A percentile compares a stretch with the other conserved stretches of the same genome.
phyloP scores from a whole-genome alignment of 306 rosid species.

The Mimosa pudica region DNA sequence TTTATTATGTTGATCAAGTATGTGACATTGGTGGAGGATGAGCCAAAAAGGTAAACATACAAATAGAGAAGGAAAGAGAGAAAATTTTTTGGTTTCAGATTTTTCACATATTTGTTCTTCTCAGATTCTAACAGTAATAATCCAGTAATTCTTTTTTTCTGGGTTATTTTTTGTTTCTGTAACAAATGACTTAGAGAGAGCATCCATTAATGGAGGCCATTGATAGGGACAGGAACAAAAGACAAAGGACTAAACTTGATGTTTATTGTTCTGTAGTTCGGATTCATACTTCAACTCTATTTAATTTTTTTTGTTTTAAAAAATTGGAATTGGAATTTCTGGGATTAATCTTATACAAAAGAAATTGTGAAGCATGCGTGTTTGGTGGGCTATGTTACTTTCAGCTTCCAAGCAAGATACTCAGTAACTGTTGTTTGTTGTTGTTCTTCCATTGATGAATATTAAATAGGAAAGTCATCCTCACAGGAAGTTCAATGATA shows the following conservation, averaged over 20 bases:
- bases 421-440: not conserved
- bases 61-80: not conserved
- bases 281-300: conserved; percentile 8
- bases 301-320: not conserved
- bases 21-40: conserved; percentile 3
- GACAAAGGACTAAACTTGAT: conserved; percentile 17
- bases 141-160: conserved; percentile 33
- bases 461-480: conserved; percentile 43
- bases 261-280: not conserved
- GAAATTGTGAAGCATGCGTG: conserved; percentile 41
- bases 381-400: conserved; percentile 51
- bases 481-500: conserved; percentile 55
- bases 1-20: conserved; percentile 6
- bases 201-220: conserved; percentile 34
- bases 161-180: conserved; percentile 32
- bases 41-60: conserved; percentile 39
- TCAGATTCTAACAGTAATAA: conserved; percentile 49
- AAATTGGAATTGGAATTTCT: conserved; percentile 22
- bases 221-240: not conserved
- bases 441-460: conserved; percentile 14
- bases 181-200: conserved; percentile 35
- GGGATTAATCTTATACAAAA: conserved; percentile 9
- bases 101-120: conserved; percentile 32
- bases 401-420: conserved; percentile 39
- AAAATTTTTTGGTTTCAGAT: conserved; percentile 41